These are phyloP conservation scores for Begonia fuchsioides DNA, from an alignment of 306 rosid genomes.

Conservation along the genomic window DNA sequence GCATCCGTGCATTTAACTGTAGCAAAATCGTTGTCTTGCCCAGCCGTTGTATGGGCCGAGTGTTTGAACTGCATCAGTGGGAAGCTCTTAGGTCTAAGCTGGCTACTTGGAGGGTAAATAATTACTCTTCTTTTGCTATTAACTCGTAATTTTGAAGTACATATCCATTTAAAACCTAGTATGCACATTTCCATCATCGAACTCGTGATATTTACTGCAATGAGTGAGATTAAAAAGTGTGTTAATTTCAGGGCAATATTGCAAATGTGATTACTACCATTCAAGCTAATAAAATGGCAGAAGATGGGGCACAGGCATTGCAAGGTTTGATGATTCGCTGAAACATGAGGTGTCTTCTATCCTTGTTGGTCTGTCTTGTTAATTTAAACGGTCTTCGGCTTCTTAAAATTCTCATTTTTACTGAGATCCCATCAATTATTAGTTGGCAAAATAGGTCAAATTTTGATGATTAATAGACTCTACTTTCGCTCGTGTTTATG, in stretches of 20 bases:
- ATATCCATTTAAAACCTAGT: too few relatives aligned
- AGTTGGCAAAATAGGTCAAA: neutral
- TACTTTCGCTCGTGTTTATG: too few relatives aligned
- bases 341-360: too few relatives aligned
- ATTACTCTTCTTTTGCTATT: neutral
- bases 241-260: too few relatives aligned
- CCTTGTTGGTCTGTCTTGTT: neutral
- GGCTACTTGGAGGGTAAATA: conserved; percentile 71
- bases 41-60: conserved; percentile 64
- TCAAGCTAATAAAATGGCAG: too few relatives aligned
- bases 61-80: conserved; percentile 77
- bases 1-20: neutral
- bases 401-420: neutral
- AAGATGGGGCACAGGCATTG: too few relatives aligned
- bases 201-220: too few relatives aligned
- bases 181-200: too few relatives aligned
- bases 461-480: too few relatives aligned
- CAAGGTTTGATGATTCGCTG: too few relatives aligned
- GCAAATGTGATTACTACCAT: too few relatives aligned
- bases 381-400: neutral
- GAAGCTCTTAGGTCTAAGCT: conserved; percentile 56
- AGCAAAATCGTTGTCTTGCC: conserved; percentile 12
- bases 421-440: neutral
- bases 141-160: too few relatives aligned
- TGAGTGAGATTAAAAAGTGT: neutral